Evolutionary conservation across 208 protist genomes (phyloP).

Genomic region (Tritrichomonas foetus): DNA sequence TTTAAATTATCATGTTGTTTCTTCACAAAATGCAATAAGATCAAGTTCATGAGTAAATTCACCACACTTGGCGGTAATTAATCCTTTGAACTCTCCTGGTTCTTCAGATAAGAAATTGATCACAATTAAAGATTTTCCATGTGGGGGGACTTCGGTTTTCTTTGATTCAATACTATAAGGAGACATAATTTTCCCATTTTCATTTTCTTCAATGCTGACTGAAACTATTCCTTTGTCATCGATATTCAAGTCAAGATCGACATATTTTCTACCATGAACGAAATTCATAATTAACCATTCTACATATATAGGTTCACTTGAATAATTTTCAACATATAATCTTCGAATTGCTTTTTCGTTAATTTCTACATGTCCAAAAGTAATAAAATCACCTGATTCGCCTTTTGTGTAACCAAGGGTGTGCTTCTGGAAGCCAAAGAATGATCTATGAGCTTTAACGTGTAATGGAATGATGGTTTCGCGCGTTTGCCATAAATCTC

Average conservation of each 20-base stretch:
- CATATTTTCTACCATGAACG: slow-evolving; percentile 14
- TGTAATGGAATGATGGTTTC: neutral
- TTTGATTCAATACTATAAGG: neutral
- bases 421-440: slow-evolving; percentile 5
- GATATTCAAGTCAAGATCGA: neutral
- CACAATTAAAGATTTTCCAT: neutral
- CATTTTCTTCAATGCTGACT: neutral
- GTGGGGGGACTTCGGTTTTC: neutral
- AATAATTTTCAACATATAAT: neutral
- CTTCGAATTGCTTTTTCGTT: neutral
- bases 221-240: neutral
- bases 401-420: neutral
- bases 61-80: neutral
- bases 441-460: neutral
- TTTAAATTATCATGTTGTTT: too few relatives aligned
- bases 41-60: neutral
- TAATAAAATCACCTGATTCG: neutral
- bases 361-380: neutral
- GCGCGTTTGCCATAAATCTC: neutral
- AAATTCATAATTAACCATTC: neutral
- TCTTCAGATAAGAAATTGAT: neutral
- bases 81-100: neutral
- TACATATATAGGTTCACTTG: neutral
- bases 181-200: neutral
- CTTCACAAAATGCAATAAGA: neutral